Percentiles rank a stretch among this genome's conserved stretches.
phyloP scores from a whole-genome alignment of 768 basidiomycete genomes.

The Amanita fuliginea region DNA sequence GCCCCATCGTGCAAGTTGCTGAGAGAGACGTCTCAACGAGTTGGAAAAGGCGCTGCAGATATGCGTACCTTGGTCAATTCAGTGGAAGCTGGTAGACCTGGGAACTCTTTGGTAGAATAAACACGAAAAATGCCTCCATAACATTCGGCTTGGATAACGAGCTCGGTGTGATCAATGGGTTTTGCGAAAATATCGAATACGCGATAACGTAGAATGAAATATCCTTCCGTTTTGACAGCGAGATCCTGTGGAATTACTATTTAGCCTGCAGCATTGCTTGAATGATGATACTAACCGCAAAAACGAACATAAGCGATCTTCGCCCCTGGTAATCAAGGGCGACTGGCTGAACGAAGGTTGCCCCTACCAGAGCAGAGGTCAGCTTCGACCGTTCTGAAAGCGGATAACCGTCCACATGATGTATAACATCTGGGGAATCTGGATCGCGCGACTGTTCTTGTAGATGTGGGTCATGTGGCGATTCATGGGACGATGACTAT shows the following conservation, averaged over 20 bases:
- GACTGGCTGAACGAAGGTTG: conserved; percentile 48
- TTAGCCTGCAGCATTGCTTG: neutral
- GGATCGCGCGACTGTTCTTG: neutral
- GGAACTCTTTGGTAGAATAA: conserved; percentile 65
- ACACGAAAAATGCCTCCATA: conserved; percentile 55
- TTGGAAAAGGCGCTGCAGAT: neutral
- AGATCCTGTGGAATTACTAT: conserved; percentile 36
- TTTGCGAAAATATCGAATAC: conserved; percentile 49
- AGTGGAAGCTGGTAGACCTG: conserved; percentile 54
- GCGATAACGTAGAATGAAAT: conserved; percentile 55
- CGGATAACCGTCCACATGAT: conserved; percentile 26
- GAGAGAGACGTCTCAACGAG: neutral
- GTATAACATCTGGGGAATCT: conserved; percentile 26
- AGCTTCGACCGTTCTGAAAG: conserved; percentile 40
- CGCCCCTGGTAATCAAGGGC: conserved; percentile 46
- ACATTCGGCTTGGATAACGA: conserved; percentile 49
- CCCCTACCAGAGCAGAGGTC: conserved; percentile 45
- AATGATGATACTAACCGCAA: conserved; percentile 34
- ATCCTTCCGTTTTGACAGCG: conserved; percentile 59
- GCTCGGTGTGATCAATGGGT: conserved; percentile 18
- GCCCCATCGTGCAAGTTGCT: conserved; percentile 46
- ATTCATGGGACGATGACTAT: neutral
- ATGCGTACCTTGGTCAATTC: conserved; percentile 50
- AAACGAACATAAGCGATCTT: conserved; percentile 50
- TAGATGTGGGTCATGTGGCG: neutral